Conservation (phyloP, 2,329 filamentous ascomycete genomes). For the Zymoseptoria brevis region DNA sequence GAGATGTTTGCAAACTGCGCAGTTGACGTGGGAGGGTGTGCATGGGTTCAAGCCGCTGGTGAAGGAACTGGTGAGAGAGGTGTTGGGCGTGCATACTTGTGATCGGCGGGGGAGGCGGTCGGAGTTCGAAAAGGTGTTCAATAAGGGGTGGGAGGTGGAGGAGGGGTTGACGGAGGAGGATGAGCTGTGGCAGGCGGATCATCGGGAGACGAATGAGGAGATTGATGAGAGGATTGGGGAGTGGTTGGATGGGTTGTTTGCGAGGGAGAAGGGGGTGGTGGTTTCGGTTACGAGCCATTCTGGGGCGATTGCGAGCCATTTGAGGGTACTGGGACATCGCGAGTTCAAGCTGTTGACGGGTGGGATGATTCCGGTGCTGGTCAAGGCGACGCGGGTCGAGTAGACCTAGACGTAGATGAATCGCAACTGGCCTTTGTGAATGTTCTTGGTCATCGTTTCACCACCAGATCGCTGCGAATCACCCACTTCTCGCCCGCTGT, state of each 20-base stretch:
- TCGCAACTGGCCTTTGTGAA: too few species aligned
- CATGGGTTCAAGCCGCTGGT: slow-evolving; percentile 50
- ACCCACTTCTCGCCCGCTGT: slow-evolving; percentile 82
- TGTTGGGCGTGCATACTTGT: slow-evolving; percentile 61
- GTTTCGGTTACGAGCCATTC: slow-evolving; percentile 53
- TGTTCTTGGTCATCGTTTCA: slow-evolving; percentile 40
- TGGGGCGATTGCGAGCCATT: slow-evolving; percentile 48
- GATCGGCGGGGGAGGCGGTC: slow-evolving; percentile 52
- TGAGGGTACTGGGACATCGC: slow-evolving; percentile 40
- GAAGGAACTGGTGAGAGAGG: slow-evolving; percentile 58
- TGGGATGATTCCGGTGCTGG: slow-evolving; percentile 44
- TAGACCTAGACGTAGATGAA: not conserved
- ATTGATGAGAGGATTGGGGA: slow-evolving; percentile 14
- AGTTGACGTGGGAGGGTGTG: slow-evolving; percentile 52
- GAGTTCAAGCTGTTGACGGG: slow-evolving; percentile 43
- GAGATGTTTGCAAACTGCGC: slow-evolving; percentile 56
- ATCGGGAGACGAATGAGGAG: slow-evolving; percentile 17
- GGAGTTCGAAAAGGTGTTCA: slow-evolving; percentile 47
- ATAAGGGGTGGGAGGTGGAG: slow-evolving; percentile 48
- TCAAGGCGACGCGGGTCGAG: slow-evolving; percentile 31
- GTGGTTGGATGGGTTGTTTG: slow-evolving; percentile 49
- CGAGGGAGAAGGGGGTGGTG: slow-evolving; percentile 38
- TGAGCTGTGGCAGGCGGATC: slow-evolving; percentile 37
- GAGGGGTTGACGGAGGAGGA: slow-evolving; percentile 54
- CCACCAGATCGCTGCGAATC: slow-evolving; percentile 72